These are phyloP conservation scores for Lophiostoma macrostomum DNA, from an alignment of 495 filamentous ascomycete species.

Conservation along the genomic window DNA sequence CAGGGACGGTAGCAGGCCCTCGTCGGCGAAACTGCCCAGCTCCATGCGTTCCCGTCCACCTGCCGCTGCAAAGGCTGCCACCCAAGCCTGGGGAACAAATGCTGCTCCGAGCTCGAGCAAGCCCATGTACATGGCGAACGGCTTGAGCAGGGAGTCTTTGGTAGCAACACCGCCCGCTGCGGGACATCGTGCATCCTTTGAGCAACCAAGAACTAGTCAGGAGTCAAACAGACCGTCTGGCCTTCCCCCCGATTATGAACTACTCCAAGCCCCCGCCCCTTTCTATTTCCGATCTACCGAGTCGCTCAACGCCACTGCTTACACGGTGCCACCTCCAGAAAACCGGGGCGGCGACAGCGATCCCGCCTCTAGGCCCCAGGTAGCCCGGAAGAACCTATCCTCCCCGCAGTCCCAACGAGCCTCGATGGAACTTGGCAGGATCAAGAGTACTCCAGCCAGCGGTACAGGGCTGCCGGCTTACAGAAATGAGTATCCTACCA, in stretches of 20 bases:
- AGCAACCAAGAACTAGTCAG: constrained; percentile 3
- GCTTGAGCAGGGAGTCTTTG: constrained; percentile 6
- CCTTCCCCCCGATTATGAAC: neutral
- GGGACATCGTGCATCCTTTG: constrained; percentile 23
- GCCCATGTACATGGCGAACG: constrained; percentile 7
- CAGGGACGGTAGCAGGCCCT: constrained; percentile 58
- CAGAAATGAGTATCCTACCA: constrained; percentile 40
- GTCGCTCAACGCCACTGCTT: neutral
- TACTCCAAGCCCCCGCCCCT: constrained; percentile 7
- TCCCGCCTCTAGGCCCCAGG: neutral
- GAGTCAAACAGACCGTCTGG: constrained; percentile 5
- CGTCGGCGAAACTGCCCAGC: constrained; percentile 33
- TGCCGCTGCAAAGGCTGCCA: constrained; percentile 80
- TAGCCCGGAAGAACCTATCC: constrained; percentile 11
- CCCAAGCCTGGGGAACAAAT: constrained; percentile 65
- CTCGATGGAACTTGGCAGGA: constrained; percentile 3
- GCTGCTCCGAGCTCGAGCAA: neutral
- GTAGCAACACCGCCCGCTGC: neutral
- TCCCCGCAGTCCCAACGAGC: constrained; percentile 7
- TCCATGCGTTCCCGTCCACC: constrained; percentile 36
- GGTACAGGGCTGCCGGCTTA: constrained; percentile 28
- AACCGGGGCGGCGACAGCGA: neutral
- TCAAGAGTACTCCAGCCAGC: neutral
- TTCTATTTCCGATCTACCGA: constrained; percentile 21
- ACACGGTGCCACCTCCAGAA: constrained; percentile 6